These are phyloP conservation scores for Crassisporium funariophilum DNA, from an alignment of 768 basidiomycete species.

Conservation along the genomic window DNA sequence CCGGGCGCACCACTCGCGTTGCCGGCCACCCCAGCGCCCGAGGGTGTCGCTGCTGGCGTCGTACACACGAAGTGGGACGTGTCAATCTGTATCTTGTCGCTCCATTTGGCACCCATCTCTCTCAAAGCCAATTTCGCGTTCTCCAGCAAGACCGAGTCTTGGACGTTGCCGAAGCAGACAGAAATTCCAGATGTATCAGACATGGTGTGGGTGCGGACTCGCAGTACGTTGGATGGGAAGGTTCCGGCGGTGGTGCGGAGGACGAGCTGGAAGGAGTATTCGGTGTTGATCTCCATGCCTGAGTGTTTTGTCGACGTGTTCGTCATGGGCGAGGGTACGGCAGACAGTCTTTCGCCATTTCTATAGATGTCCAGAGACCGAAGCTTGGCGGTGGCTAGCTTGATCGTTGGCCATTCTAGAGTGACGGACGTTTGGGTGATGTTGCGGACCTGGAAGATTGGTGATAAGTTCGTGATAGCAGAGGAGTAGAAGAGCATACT, in stretches of 20 bases:
- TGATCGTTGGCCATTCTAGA: constrained; percentile 88
- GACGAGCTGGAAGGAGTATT: constrained; percentile 94
- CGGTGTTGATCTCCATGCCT: constrained; percentile 76
- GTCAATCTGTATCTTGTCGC: constrained; percentile 93
- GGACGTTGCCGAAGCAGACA: constrained; percentile 92
- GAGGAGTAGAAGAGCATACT: constrained; percentile 42
- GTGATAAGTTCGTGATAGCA: neutral
- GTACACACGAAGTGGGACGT: constrained; percentile 99
- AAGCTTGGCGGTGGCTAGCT: constrained; percentile 84
- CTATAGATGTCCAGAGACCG: constrained; percentile 92
- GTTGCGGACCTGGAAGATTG: constrained; percentile 68
- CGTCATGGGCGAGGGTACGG: constrained; percentile 77
- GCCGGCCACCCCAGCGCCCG: constrained; percentile 57
- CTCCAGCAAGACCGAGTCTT: constrained; percentile 73
- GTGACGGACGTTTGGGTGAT: constrained; percentile 97
- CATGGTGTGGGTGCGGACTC: constrained; percentile 91
- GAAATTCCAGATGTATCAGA: constrained; percentile 92
- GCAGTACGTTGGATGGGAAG: constrained; percentile 81
- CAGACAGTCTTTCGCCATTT: constrained; percentile 84
- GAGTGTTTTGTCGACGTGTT: constrained; percentile 91
- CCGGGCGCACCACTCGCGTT: constrained; percentile 62
- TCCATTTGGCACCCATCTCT: constrained; percentile 90
- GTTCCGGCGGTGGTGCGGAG: constrained; percentile 92
- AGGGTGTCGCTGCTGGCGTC: constrained; percentile 72
- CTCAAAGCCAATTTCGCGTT: constrained; percentile 79